Evolutionary conservation across 768 basidiomycete species (phyloP).

Genomic region (Suillus sp.): DNA sequence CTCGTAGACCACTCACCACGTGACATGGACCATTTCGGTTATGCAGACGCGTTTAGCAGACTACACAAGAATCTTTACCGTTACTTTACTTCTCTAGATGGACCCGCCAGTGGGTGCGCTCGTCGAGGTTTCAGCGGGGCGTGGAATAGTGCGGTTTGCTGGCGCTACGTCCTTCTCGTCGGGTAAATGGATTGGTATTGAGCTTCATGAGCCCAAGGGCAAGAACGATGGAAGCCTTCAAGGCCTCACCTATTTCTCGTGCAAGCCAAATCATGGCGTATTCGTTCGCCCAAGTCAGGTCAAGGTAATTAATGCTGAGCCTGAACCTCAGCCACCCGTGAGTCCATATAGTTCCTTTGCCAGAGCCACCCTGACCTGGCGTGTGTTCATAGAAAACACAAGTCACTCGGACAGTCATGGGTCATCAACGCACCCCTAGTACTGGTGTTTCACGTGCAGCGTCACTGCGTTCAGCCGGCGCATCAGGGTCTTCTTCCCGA

Average conservation of each 20-base stretch:
- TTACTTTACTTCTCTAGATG: slow-evolving; percentile 9
- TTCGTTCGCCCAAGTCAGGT: slow-evolving; percentile 90
- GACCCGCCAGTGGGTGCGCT: slow-evolving; percentile 67
- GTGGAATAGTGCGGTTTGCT: slow-evolving; percentile 83
- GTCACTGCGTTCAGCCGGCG: slow-evolving; percentile 43
- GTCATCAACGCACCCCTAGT: slow-evolving; percentile 67
- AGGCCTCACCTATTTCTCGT: slow-evolving; percentile 80
- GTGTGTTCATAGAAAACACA: slow-evolving; percentile 28
- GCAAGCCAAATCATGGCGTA: slow-evolving; percentile 76
- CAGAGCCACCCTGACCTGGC: background rate
- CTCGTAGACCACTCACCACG: background rate
- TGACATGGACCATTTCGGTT: background rate
- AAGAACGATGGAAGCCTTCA: slow-evolving; percentile 96
- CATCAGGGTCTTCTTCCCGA: slow-evolving; percentile 52
- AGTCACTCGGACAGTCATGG: slow-evolving; percentile 36
- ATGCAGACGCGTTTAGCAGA: slow-evolving; percentile 1
- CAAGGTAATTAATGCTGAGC: slow-evolving; percentile 50
- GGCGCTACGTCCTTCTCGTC: slow-evolving; percentile 81
- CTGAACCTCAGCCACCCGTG: slow-evolving; percentile 24
- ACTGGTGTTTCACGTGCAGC: slow-evolving; percentile 43
- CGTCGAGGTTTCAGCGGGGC: slow-evolving; percentile 79
- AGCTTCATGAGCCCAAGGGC: slow-evolving; percentile 78
- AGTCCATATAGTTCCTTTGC: slow-evolving; percentile 18
- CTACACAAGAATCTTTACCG: background rate
- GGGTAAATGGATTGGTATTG: slow-evolving; percentile 96